Conservation (phyloP, 1,284 basidiomycete species). For the Cutaneotrichosporon cutaneum region DNA sequence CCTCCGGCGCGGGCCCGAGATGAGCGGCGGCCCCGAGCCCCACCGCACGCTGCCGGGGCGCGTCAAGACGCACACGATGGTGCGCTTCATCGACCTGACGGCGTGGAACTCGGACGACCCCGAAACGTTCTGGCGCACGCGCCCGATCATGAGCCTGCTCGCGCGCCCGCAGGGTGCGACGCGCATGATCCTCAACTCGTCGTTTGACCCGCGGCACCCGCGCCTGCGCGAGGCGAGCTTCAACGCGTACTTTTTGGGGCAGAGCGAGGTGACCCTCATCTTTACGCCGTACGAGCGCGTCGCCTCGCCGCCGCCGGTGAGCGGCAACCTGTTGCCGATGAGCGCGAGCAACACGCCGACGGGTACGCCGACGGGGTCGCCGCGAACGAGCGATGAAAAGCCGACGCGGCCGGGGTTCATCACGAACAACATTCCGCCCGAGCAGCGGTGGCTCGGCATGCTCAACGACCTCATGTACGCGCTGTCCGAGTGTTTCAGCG, state of each 20-base stretch:
- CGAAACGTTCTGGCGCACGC: slow-evolving; percentile 5
- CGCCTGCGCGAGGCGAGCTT: slow-evolving; percentile 8
- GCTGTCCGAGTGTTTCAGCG: slow-evolving; percentile 4
- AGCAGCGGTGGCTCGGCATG: slow-evolving; percentile 4
- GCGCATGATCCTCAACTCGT: background rate
- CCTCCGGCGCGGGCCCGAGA: slow-evolving; percentile 8
- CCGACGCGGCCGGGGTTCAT: background rate
- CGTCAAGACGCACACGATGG: background rate
- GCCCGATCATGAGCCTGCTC: slow-evolving; percentile 1
- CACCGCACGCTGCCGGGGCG: background rate
- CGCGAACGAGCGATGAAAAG: background rate
- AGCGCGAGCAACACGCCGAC: background rate
- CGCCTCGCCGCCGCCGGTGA: background rate
- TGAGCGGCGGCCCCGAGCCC: background rate
- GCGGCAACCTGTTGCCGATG: background rate
- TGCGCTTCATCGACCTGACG: slow-evolving; percentile 13
- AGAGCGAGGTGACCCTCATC: slow-evolving; percentile 2
- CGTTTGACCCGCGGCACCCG: slow-evolving; percentile 10
- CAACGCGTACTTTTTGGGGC: slow-evolving; percentile 8
- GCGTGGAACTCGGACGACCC: slow-evolving; percentile 14
- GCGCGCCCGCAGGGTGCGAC: slow-evolving; percentile 1
- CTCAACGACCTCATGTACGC: slow-evolving; percentile 12
- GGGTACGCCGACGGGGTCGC: background rate
- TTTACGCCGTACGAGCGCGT: slow-evolving; percentile 10
- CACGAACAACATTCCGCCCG: background rate